A percentile compares a stretch with the other conserved stretches of the same genome.
These are phyloP conservation scores for Wickerhamomyces alni DNA, from an alignment of 805 yeast genomes.

Conservation along the genomic window DNA sequence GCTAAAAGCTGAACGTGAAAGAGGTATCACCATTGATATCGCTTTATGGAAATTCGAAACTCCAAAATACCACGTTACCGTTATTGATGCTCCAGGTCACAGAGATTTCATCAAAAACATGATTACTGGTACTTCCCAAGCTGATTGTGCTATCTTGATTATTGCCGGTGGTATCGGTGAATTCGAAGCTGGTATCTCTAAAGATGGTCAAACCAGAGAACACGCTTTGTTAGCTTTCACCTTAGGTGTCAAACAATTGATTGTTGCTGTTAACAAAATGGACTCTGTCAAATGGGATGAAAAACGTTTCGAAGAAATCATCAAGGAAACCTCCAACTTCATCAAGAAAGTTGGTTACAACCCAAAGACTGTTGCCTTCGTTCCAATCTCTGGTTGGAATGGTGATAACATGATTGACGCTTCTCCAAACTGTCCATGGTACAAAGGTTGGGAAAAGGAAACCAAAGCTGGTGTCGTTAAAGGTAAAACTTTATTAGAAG, in stretches of 20 bases:
- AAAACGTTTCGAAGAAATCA: slow-evolving; percentile 71
- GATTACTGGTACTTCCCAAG: slow-evolving; percentile 95
- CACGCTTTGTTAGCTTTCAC: slow-evolving; percentile 90
- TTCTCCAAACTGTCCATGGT: slow-evolving; percentile 80
- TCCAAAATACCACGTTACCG: slow-evolving; percentile 89
- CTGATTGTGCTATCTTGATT: slow-evolving; percentile 88
- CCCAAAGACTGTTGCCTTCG: slow-evolving; percentile 87
- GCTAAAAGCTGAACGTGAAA: slow-evolving; percentile 94
- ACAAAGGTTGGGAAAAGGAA: slow-evolving; percentile 90
- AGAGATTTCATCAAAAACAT: slow-evolving; percentile 94
- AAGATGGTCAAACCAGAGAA: slow-evolving; percentile 94
- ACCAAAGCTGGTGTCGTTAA: slow-evolving; percentile 66
- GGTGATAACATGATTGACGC: slow-evolving; percentile 92
- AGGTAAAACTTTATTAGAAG: slow-evolving; percentile 87
- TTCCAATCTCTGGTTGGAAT: slow-evolving; percentile 90
- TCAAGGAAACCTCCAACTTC: slow-evolving; percentile 75
- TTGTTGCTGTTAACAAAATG: slow-evolving; percentile 92
- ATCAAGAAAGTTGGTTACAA: slow-evolving; percentile 86
- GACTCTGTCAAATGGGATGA: slow-evolving; percentile 87
- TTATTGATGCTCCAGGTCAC: slow-evolving; percentile 95
- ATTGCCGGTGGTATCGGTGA: slow-evolving; percentile 94
- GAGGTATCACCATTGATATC: slow-evolving; percentile 95
- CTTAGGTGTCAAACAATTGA: slow-evolving; percentile 83
- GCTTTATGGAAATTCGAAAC: slow-evolving; percentile 96
- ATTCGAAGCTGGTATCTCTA: slow-evolving; percentile 94